A percentile compares a stretch with the other conserved stretches of the same genome.
Evolutionary conservation across 1,284 basidiomycete genomes (phyloP).

Genomic region (Hemileia vastatrix): DNA sequence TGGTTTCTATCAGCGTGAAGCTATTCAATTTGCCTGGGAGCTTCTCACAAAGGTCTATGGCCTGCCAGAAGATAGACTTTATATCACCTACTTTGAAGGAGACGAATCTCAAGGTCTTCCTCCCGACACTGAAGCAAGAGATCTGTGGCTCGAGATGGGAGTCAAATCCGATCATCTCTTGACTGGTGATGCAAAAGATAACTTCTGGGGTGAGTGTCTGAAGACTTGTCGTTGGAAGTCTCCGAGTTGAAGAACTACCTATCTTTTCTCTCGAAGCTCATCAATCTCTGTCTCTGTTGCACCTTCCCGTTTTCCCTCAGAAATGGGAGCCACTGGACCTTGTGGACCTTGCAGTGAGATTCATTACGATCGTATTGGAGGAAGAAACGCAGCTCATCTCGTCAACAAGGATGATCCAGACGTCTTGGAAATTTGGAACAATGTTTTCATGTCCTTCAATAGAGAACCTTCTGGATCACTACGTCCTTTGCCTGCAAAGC

Average conservation of each 20-base stretch:
- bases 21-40: constrained; percentile 86
- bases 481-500: constrained; percentile 73
- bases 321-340: constrained; percentile 96
- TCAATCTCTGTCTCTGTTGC: neutral
- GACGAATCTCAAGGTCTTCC: constrained; percentile 76
- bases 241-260: neutral
- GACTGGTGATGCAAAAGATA: constrained; percentile 90
- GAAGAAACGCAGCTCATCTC: constrained; percentile 77
- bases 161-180: constrained; percentile 81
- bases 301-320: constrained; percentile 47
- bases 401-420: constrained; percentile 93
- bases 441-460: constrained; percentile 98
- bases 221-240: no score
- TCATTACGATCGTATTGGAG: constrained; percentile 91
- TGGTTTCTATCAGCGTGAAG: constrained; percentile 61
- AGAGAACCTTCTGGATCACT: constrained; percentile 80
- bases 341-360: constrained; percentile 98
- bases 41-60: constrained; percentile 80
- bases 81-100: constrained; percentile 97
- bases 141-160: constrained; percentile 77
- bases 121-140: constrained; percentile 70
- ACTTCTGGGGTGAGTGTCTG: constrained; percentile 89
- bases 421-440: constrained; percentile 99
- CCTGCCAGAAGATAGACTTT: constrained; percentile 79
- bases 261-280: neutral